Evolutionary conservation across 495 filamentous ascomycete species (phyloP), one percentile per base, ranked within the genome.

Genomic region (Chaetomium cochliodes): DNA sequence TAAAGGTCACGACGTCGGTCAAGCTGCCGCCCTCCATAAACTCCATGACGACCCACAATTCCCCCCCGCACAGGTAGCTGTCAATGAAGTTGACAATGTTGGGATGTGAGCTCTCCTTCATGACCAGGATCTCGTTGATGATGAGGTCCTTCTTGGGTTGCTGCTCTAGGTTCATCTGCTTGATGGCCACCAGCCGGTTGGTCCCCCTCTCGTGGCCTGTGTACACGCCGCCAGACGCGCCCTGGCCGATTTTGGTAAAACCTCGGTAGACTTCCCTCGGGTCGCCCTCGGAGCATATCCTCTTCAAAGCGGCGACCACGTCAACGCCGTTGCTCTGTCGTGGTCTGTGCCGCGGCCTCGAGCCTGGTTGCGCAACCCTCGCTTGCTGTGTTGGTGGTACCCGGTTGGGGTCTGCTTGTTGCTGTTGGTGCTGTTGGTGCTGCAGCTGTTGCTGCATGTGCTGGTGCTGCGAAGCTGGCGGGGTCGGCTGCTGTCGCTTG

Each of bases 1-100:
- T 98, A 77, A 94, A 98, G 13, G 93, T 98, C 44, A 98, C 94
- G 28, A 98, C 94, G 77, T 98, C 94, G 2, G 94, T 98, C 74
- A 98, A 78, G 79, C 92, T 96, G 41, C 94, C 94, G 53, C 94
- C 94, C 73, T 98, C 94, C 94, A 98, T 98, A 69, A 92, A 98
- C 74, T 98, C 94, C 94, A 98, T 98, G 30, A 98, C 92, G 15
- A 98, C 94, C 94, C 94, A 98, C 47, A 98, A 77, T 73, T 98
- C 94, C 22, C 93, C 87, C 5, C 85, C 83, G 44, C 92, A 88
- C 23, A 98, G 81, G 74, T 90, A 98, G 74, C 92, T 96, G 80
- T 97, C 94, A 78, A 97, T 90, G 77, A 97, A 98, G 74, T 98
- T 98, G 75, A 98, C 94, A 73, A 98, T 96, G 72, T 98, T 98